Percentiles rank a stretch among this genome's conserved stretches.
Conservation (phyloP, 1,284 basidiomycete species). For the Chalciporus sp. region DNA sequence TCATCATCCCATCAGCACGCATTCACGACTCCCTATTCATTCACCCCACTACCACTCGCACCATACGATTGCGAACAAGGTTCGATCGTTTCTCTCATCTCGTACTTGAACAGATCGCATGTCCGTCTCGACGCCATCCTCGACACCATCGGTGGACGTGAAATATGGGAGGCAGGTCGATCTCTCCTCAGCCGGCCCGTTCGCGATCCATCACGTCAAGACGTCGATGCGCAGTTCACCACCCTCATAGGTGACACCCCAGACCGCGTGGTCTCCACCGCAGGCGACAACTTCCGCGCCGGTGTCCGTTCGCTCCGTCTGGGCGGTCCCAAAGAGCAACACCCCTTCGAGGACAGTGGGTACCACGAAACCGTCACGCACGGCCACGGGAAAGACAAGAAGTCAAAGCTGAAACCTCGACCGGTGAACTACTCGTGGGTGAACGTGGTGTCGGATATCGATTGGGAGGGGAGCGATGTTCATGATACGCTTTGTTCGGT, state of each 20-base stretch:
- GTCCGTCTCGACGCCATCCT: conserved; percentile 72
- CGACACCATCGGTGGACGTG: conserved; percentile 79
- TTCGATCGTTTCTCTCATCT: conserved; percentile 53
- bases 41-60: conserved; percentile 28
- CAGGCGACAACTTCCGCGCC: conserved; percentile 69
- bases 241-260: conserved; percentile 73
- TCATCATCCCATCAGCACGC: conserved; percentile 30
- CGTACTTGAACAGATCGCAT: conserved; percentile 51
- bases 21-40: conserved; percentile 35
- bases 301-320: conserved; percentile 65
- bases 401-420: conserved; percentile 33
- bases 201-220: conserved; percentile 29
- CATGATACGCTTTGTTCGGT: conserved; percentile 64
- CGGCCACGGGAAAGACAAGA: conserved; percentile 26
- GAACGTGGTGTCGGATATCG: conserved; percentile 70
- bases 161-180: conserved; percentile 73
- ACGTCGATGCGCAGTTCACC: conserved; percentile 60
- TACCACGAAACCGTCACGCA: conserved; percentile 28
- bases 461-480: conserved; percentile 78
- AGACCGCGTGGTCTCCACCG: conserved; percentile 61
- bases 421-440: conserved; percentile 74
- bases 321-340: conserved; percentile 31
- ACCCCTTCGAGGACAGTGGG: conserved; percentile 33
- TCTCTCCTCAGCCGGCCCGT: conserved; percentile 51
- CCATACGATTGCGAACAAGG: conserved; percentile 31